Evolutionary conservation across 2,329 filamentous ascomycete species (phyloP).

Genomic region (Pyricularia sp.): DNA sequence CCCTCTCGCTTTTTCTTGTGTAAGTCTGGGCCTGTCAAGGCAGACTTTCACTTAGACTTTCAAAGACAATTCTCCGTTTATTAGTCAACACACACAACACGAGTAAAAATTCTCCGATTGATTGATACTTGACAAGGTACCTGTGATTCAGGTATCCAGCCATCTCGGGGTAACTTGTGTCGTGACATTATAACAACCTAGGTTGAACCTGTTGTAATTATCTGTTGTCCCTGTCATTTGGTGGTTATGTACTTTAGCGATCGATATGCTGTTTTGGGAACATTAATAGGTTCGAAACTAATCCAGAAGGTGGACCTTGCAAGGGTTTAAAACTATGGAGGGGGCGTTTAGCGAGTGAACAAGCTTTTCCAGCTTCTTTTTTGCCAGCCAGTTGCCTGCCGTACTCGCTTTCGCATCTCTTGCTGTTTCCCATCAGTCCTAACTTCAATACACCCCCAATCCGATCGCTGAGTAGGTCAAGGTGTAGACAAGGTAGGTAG

Average conservation of each 20-base stretch:
- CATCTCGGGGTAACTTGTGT: not conserved
- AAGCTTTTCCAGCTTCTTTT: not conserved
- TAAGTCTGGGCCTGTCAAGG: no score
- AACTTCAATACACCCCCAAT: not conserved
- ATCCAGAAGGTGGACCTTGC: not conserved
- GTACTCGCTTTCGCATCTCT: not conserved
- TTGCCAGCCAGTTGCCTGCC: not conserved
- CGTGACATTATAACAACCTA: not conserved
- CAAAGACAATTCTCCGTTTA: no score
- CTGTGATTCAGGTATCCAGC: no score
- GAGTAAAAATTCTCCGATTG: not conserved
- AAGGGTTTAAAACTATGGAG: not conserved
- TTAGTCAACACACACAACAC: no score
- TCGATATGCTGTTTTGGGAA: not conserved
- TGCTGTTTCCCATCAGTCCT: not conserved
- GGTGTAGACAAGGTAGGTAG: no score
- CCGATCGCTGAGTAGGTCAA: not conserved
- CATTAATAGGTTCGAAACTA: not conserved
- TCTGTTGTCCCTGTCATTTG: no score
- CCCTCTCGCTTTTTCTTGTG: no score
- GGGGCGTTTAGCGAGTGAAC: not conserved
- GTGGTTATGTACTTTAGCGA: not conserved
- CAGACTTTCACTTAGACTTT: no score
- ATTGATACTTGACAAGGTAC: not conserved
- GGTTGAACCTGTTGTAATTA: not conserved